phyloP scores from a whole-genome alignment of 2,329 filamentous ascomycete species.

The Ophiostoma ulmi region DNA sequence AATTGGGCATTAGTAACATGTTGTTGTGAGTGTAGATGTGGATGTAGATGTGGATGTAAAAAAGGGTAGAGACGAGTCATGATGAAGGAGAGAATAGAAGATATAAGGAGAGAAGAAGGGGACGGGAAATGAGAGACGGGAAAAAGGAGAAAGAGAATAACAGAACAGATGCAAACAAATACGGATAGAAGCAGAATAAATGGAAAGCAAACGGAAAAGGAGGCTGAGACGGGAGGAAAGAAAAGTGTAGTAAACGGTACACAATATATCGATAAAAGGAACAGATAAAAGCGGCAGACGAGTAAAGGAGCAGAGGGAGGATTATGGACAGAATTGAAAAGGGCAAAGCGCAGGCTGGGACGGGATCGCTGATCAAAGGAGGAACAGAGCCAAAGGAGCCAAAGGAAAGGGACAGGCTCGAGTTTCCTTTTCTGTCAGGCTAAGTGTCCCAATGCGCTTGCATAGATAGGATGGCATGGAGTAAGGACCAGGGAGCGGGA shows the following conservation, averaged over 20 bases:
- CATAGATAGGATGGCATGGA: neutral
- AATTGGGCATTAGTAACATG: slow-evolving; percentile 38
- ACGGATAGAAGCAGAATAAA: neutral
- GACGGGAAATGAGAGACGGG: neutral
- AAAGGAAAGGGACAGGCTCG: neutral
- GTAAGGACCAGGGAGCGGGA: neutral
- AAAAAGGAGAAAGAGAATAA: neutral
- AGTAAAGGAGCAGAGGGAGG: neutral
- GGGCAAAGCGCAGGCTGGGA: neutral
- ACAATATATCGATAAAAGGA: neutral
- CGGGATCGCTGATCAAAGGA: neutral
- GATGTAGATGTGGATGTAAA: neutral
- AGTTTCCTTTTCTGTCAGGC: neutral
- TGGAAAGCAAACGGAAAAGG: neutral
- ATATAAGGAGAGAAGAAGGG: neutral
- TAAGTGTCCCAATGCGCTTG: neutral
- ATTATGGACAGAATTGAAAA: neutral
- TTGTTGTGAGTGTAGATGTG: neutral
- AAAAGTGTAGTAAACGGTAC: neutral
- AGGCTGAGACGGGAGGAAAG: slow-evolving; percentile 9
- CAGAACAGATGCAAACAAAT: neutral
- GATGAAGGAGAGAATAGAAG: neutral
- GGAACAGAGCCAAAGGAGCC: neutral
- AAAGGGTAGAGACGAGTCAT: slow-evolving; percentile 15
- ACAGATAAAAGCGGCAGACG: slow-evolving; percentile 4